Evolutionary conservation across 352 stramenopile genomes (phyloP).

Genomic region (Globisporangium paroecandrum): DNA sequence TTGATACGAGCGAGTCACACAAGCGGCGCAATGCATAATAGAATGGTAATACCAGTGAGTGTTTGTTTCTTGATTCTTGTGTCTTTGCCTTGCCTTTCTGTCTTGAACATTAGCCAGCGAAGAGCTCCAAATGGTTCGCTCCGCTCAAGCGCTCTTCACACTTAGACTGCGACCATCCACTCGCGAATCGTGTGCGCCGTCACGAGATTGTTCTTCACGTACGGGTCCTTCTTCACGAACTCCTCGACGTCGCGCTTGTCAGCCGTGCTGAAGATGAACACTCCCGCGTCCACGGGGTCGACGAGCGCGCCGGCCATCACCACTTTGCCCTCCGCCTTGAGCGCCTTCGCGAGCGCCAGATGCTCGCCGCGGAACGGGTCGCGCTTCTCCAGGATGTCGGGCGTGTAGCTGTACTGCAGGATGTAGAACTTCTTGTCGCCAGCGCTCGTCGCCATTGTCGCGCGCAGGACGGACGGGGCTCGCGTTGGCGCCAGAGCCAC

Average conservation of each 20-base stretch:
- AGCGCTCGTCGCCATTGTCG: constrained; percentile 35
- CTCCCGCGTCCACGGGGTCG: constrained; percentile 51
- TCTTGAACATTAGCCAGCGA: background rate
- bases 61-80: background rate
- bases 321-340: constrained; percentile 56
- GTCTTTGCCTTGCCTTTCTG: background rate
- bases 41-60: constrained; percentile 7
- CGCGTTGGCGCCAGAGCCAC: background rate
- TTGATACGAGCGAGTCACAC: background rate
- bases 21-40: constrained; percentile 5
- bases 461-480: constrained; percentile 7
- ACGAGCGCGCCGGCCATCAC: constrained; percentile 72
- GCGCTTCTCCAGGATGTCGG: constrained; percentile 73
- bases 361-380: constrained; percentile 65
- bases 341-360: constrained; percentile 40
- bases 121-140: no score
- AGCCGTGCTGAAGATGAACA: constrained; percentile 63
- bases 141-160: background rate
- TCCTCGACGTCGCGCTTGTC: constrained; percentile 57
- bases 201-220: constrained; percentile 73
- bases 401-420: constrained; percentile 69
- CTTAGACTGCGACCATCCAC: constrained; percentile 66
- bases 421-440: constrained; percentile 65
- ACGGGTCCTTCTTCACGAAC: constrained; percentile 66
- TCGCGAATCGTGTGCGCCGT: constrained; percentile 63